Base-by-base conservation (phyloP, 768 basidiomycete species). In the Chalciporus chontae region DNA sequence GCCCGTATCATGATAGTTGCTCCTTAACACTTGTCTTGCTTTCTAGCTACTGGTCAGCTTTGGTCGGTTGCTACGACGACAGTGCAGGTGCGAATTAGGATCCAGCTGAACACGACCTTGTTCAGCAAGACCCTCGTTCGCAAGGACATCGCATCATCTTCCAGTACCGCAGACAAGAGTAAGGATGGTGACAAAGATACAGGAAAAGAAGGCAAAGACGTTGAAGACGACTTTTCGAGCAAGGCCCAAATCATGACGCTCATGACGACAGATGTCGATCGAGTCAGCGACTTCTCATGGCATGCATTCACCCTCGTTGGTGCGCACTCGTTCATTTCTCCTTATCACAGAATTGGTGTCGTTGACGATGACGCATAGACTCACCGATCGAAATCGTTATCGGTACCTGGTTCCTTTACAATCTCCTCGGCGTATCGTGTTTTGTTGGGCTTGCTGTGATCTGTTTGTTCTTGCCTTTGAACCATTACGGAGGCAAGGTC, bases 211-310 rank as follows among this genome's bases (percentile, higher is more conserved):
- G 40, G 8, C 44, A 39, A 57, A 49, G 61, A 48, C 3, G 54
- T 70, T 32, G 80, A 83, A 49, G 77, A 79, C 19, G 80, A 82
- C 42, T 81, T 84, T 55, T 81, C 80, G 8, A 81, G 77, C 62
- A 84, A 84, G 61, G 79, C 81, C 6, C 81, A 95, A 70, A 84
- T 96, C 59, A 94, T 95, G 92, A 94, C 90, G 3, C 78, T 95
- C 24, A 94, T 95, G 89, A 94, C 93, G 6, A 93, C 91, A 5
- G 93, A 96, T 57, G 90, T 94, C 24, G 91, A 94, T 65, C 79
- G 93, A 47, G 85, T 94, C 53, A 83, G 85, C 65, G 90, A 94
- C 44, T 90, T 94, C 60, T 70, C 83, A 1, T 88, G 83, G 82
- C 86, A 91, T 63, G 56, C 86, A 45, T 90, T 87, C 62, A 73